These are phyloP conservation scores for Psophocarpus tetragonolobus DNA, from an alignment of 306 rosid genomes.

Conservation along the genomic window DNA sequence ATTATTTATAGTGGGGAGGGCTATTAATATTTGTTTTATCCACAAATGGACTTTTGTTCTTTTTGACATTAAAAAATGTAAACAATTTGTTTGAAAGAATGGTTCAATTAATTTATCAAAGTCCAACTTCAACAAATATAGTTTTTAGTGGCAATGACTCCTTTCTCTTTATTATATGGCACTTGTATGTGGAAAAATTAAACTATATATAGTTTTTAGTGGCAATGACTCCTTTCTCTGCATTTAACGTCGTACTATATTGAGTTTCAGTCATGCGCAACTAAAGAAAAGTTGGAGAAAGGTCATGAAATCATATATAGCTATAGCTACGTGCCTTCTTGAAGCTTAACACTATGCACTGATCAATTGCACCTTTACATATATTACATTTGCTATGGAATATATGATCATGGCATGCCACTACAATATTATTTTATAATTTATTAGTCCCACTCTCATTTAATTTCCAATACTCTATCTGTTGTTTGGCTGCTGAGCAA, in stretches of 20 bases:
- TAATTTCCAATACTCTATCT: neutral
- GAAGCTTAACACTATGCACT: neutral
- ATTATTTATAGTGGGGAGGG: too few relatives aligned
- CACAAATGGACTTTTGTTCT: too few relatives aligned
- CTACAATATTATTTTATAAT: neutral
- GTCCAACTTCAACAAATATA: neutral
- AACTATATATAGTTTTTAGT: neutral
- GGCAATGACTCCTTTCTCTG: too few relatives aligned
- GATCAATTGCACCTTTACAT: neutral
- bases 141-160: neutral
- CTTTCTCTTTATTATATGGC: neutral
- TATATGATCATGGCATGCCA: neutral
- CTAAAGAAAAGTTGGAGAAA: conserved; percentile 37
- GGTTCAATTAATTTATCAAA: neutral
- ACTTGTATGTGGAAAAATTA: conserved; percentile 5
- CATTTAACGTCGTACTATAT: conserved; percentile 7
- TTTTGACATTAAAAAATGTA: neutral
- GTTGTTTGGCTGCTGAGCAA: conserved; percentile 7
- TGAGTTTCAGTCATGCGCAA: conserved; percentile 47
- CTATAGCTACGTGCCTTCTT: conserved; percentile 44
- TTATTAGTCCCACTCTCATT: neutral
- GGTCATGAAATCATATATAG: conserved; percentile 37
- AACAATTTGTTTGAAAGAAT: neutral
- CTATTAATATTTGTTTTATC: too few relatives aligned
- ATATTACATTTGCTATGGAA: conserved; percentile 29